Conservation (phyloP, 495 filamentous ascomycete species). For the Podospora sp. region DNA sequence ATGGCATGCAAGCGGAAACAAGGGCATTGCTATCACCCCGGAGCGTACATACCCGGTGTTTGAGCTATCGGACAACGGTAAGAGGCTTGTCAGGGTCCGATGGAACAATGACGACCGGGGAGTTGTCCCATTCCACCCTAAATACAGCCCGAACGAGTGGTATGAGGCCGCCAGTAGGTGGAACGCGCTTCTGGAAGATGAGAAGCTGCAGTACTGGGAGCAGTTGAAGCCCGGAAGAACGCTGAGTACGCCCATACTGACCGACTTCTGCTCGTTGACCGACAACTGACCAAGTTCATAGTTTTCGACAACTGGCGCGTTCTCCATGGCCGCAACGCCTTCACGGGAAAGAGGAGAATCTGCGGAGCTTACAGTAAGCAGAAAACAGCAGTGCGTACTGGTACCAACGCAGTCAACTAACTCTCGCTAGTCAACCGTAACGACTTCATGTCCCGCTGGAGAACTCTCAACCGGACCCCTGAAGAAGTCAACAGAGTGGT, state of each 20-base stretch:
- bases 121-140: slow-evolving; percentile 47
- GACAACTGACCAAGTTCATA: slow-evolving; percentile 31
- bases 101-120: slow-evolving; percentile 94
- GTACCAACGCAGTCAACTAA: background rate
- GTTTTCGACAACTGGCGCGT: slow-evolving; percentile 97
- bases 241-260: slow-evolving; percentile 58
- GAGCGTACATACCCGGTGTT: slow-evolving; percentile 68
- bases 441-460: slow-evolving; percentile 79
- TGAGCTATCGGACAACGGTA: slow-evolving; percentile 41
- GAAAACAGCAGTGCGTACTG: background rate
- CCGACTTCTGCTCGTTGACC: no score
- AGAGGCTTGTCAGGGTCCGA: slow-evolving; percentile 64
- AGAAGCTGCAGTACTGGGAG: slow-evolving; percentile 66
- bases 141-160: slow-evolving; percentile 57
- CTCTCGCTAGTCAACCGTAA: slow-evolving; percentile 70
- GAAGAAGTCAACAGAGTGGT: slow-evolving; percentile 54
- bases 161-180: slow-evolving; percentile 74
- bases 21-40: slow-evolving; percentile 76
- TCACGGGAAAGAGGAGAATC: slow-evolving; percentile 81
- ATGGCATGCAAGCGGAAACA: slow-evolving; percentile 83
- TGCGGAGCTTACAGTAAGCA: slow-evolving; percentile 85
- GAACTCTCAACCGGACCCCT: slow-evolving; percentile 66
- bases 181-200: slow-evolving; percentile 59
- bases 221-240: slow-evolving; percentile 76
- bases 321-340: slow-evolving; percentile 78